These are phyloP conservation scores for Leishmania tarentolae DNA, from an alignment of 208 protist genomes.

Conservation along the genomic window DNA sequence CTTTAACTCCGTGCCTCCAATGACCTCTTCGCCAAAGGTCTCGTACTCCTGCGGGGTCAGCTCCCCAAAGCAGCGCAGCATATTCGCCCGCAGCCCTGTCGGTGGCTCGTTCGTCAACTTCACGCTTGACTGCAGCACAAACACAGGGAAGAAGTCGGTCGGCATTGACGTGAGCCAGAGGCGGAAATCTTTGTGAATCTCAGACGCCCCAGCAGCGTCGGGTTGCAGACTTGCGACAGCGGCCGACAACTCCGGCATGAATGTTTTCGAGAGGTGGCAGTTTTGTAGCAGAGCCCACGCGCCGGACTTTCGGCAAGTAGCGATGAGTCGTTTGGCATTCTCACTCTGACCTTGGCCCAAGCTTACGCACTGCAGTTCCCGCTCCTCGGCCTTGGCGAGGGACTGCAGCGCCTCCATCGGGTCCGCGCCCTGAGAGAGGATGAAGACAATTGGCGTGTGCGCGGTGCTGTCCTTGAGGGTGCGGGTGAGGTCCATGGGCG, in stretches of 20 bases:
- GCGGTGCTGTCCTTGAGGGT: constrained; percentile 88
- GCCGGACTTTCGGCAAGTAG: constrained; percentile 85
- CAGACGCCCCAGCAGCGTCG: constrained; percentile 20
- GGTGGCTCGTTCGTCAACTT: constrained; percentile 99
- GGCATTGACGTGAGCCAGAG: constrained; percentile 99
- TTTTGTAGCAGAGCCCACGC: constrained; percentile 98
- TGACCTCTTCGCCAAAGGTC: constrained; percentile 41
- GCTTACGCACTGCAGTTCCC: constrained; percentile 91
- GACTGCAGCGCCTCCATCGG: constrained; percentile 93
- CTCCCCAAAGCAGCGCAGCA: constrained; percentile 94
- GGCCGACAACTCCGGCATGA: constrained; percentile 96
- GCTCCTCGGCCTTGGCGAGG: constrained; percentile 86
- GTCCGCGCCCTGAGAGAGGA: constrained; percentile 97
- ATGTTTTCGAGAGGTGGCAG: constrained; percentile 96
- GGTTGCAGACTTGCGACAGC: constrained; percentile 87
- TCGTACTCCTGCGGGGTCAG: constrained; percentile 89
- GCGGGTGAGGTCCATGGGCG: constrained; percentile 91
- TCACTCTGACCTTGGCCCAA: constrained; percentile 97
- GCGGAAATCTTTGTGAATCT: constrained; percentile 92
- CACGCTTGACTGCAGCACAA: constrained; percentile 97
- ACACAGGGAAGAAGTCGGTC: constrained; percentile 96
- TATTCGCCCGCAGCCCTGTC: constrained; percentile 95
- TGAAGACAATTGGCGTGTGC: constrained; percentile 96
- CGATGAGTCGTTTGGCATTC: constrained; percentile 95
- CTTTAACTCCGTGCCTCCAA: constrained; percentile 67